Conservation (phyloP, 2,329 filamentous ascomycete species). For the Chaetomium strumarium region DNA sequence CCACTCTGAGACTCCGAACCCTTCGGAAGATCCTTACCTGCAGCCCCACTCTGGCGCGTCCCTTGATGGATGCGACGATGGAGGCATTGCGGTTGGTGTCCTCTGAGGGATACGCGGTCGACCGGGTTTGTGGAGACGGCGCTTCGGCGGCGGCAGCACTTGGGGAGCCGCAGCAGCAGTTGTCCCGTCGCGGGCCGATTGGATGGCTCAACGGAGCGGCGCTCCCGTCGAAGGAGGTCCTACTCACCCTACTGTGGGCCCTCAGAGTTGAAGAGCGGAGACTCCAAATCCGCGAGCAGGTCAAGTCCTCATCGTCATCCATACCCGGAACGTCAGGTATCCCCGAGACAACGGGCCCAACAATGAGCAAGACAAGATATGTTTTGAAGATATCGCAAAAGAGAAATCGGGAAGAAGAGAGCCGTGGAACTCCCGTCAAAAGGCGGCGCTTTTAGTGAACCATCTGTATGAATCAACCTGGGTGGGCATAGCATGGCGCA, state of each 20-base stretch:
- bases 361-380: constrained; percentile 10
- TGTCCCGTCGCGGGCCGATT: constrained; percentile 19
- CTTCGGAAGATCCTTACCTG: constrained; percentile 63
- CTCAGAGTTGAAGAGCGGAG: constrained; percentile 39
- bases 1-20: constrained; percentile 55
- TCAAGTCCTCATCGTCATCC: constrained; percentile 16
- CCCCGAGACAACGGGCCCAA: constrained; percentile 18
- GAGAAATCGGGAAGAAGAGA: constrained; percentile 10
- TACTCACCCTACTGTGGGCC: constrained; percentile 44
- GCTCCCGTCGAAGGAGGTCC: constrained; percentile 42
- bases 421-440: not conserved
- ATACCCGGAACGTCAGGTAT: constrained; percentile 21
- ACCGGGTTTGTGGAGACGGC: constrained; percentile 38
- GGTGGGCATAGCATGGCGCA: constrained; percentile 10
- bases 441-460: constrained; percentile 7
- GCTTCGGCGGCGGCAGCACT: constrained; percentile 29
- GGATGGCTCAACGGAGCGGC: constrained; percentile 32
- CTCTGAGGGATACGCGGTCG: constrained; percentile 44
- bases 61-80: constrained; percentile 67
- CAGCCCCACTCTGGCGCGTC: constrained; percentile 70
- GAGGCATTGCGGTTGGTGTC: constrained; percentile 65
- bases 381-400: constrained; percentile 23
- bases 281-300: constrained; percentile 25
- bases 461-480: constrained; percentile 13
- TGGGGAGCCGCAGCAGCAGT: constrained; percentile 22